Percentiles rank a stretch among this genome's conserved stretches.
Conservation (phyloP, 2,329 filamentous ascomycete genomes). For the Thermoascus crustaceus region DNA sequence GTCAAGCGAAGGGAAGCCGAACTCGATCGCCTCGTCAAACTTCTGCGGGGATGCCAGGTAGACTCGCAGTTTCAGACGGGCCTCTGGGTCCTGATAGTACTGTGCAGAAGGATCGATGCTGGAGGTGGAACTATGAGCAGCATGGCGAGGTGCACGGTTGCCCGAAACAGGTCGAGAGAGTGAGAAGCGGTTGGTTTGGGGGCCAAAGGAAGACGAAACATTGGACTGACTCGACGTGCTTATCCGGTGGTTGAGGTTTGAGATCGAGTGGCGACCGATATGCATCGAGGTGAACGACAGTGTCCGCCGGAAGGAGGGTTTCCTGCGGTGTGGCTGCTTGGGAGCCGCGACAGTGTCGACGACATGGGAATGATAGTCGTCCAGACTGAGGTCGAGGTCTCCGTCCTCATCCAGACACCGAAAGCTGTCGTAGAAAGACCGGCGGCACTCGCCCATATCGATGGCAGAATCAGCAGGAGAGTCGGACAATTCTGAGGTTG, state of each 20-base stretch:
- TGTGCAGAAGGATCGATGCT: constrained; percentile 64
- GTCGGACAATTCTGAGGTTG: constrained; percentile 14
- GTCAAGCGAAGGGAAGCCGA: constrained; percentile 64
- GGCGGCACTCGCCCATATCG: constrained; percentile 41
- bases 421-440: constrained; percentile 59
- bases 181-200: constrained; percentile 20
- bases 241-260: constrained; percentile 34
- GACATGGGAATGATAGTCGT: constrained; percentile 61
- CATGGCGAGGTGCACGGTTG: constrained; percentile 47
- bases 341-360: constrained; percentile 36
- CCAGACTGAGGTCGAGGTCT: constrained; percentile 60
- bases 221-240: constrained; percentile 36
- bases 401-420: constrained; percentile 67
- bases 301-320: constrained; percentile 60
- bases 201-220: constrained; percentile 19
- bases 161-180: constrained; percentile 33
- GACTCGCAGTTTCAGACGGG: constrained; percentile 73
- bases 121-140: constrained; percentile 43
- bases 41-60: constrained; percentile 86
- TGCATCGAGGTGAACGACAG: constrained; percentile 63
- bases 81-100: constrained; percentile 86
- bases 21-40: constrained; percentile 91
- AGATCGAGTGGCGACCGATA: constrained; percentile 41
- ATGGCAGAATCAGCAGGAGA: constrained; percentile 23
- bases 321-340: constrained; percentile 20